A percentile compares a stretch with the other conserved stretches of the same genome.
Conservation (phyloP, 768 basidiomycete genomes). For the Cystobasidium tubakii region DNA sequence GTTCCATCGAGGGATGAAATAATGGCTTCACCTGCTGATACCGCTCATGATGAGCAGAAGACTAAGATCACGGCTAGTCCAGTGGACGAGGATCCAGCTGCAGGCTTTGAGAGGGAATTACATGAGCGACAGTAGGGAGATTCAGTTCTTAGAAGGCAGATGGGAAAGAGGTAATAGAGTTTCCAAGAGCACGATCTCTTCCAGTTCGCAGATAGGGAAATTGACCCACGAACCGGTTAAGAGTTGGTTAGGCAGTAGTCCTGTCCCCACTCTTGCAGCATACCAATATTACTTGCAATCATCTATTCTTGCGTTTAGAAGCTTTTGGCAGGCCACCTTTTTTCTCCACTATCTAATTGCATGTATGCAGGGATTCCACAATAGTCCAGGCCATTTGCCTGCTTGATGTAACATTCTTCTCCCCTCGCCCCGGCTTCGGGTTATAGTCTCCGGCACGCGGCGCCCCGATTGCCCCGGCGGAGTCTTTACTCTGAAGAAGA, state of each 20-base stretch:
- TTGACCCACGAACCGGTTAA: no score
- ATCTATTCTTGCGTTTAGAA: no score
- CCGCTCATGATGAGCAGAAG: conserved; percentile 17
- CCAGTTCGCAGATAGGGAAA: no score
- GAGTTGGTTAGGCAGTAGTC: no score
- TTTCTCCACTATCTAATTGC: background rate
- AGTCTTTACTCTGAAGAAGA: no score
- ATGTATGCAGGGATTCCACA: background rate
- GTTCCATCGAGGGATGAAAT: conserved; percentile 34
- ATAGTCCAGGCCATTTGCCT: no score
- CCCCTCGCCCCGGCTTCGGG: conserved; percentile 3
- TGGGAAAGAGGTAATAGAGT: background rate
- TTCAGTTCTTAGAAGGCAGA: background rate
- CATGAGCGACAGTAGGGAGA: conserved; percentile 9
- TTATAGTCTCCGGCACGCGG: background rate
- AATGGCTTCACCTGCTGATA: background rate
- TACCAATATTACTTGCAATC: no score
- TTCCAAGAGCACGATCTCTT: no score
- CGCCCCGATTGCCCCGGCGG: background rate
- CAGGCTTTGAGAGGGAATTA: conserved; percentile 34
- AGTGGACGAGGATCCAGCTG: conserved; percentile 28
- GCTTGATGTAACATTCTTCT: no score
- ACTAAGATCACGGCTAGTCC: conserved; percentile 32
- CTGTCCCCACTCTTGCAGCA: no score
- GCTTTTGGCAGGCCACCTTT: no score